phyloP scores from a whole-genome alignment of 2,329 filamentous ascomycete species.

The Aspergillus sojae region DNA sequence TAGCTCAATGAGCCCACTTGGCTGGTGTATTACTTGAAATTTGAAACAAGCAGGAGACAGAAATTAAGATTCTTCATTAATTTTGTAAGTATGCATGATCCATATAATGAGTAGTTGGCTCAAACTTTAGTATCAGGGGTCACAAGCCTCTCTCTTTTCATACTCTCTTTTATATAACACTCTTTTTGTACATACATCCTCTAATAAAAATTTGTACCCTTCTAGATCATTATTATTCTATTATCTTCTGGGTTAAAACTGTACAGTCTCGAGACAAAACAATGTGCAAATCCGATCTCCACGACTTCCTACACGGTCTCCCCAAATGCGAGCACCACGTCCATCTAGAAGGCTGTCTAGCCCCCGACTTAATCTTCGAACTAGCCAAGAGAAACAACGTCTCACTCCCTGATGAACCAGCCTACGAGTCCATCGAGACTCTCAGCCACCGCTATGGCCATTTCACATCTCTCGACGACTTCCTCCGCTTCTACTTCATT shows the following conservation, averaged over 20 bases:
- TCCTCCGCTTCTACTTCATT: conserved; percentile 77
- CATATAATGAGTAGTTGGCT: neutral
- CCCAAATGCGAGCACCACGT: conserved; percentile 84
- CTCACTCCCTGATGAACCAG: conserved; percentile 61
- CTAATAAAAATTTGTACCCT: neutral
- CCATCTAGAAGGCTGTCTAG: conserved; percentile 75
- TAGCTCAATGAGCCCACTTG: neutral
- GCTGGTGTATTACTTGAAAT: neutral
- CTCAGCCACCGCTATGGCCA: conserved; percentile 65
- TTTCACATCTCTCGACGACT: conserved; percentile 75
- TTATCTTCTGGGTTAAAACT: neutral
- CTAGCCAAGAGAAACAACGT: conserved; percentile 70
- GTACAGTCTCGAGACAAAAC: neutral
- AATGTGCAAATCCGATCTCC: conserved; percentile 61
- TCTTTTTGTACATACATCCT: neutral
- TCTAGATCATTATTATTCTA: neutral
- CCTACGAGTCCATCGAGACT: conserved; percentile 63
- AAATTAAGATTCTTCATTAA: neutral
- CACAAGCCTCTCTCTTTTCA: neutral
- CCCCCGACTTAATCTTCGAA: conserved; percentile 69
- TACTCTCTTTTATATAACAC: neutral
- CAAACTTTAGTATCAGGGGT: neutral
- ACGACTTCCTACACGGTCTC: conserved; percentile 64
- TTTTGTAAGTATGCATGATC: neutral
- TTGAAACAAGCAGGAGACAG: neutral